phyloP scores from a whole-genome alignment of 1,284 basidiomycete species.

The Filobasidium uniguttulatum region DNA sequence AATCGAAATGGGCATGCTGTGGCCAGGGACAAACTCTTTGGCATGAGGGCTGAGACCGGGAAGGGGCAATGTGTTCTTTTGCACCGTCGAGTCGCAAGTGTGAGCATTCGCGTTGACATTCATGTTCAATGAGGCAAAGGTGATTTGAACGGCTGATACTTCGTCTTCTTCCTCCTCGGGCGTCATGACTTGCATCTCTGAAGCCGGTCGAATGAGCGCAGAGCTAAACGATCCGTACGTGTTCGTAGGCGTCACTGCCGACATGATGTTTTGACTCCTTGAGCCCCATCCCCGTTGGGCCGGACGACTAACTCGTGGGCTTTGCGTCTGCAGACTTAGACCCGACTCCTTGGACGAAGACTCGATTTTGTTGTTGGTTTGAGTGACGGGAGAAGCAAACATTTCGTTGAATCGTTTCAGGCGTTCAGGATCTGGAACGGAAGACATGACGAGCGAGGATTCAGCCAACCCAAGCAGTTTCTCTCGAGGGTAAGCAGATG shows the following conservation, averaged over 20 bases:
- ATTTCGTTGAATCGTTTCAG: neutral
- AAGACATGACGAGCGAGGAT: neutral
- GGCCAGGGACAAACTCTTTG: neutral
- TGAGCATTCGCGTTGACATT: neutral
- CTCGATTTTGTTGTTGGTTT: neutral
- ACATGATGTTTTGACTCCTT: neutral
- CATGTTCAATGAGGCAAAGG: neutral
- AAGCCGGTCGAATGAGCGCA: neutral
- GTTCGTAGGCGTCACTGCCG: neutral
- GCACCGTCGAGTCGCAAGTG: neutral
- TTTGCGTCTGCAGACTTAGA: neutral
- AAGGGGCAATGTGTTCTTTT: too few species aligned
- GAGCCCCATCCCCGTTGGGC: neutral
- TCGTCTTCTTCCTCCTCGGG: neutral
- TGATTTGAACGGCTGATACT: neutral
- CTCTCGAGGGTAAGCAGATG: neutral
- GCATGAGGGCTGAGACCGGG: neutral
- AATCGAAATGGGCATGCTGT: too few species aligned
- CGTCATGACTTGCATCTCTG: neutral
- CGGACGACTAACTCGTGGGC: too few species aligned
- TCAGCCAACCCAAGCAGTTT: neutral
- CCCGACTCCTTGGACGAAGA: too few species aligned
- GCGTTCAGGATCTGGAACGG: constrained; percentile 1
- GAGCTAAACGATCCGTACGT: neutral
- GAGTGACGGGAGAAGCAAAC: neutral